Percentiles rank a stretch among this genome's conserved stretches.
These are phyloP conservation scores for Quercus engelmannii DNA, from an alignment of 306 rosid genomes.

Conservation along the genomic window DNA sequence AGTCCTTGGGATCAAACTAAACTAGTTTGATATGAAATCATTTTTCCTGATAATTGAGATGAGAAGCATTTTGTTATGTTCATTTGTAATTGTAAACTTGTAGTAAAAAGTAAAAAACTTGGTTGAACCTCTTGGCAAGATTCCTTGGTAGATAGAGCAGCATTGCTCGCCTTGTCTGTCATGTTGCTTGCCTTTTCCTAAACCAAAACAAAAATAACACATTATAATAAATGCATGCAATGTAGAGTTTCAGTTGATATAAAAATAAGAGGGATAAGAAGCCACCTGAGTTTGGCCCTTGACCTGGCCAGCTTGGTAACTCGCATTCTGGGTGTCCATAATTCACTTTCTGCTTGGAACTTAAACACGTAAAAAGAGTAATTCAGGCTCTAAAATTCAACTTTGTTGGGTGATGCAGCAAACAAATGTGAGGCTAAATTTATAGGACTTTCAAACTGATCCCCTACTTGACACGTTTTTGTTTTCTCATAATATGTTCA, in stretches of 20 bases:
- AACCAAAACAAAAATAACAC: not conserved
- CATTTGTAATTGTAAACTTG: not conserved
- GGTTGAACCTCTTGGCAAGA: constrained; percentile 37
- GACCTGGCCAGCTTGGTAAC: constrained; percentile 43
- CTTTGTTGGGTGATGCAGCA: not conserved
- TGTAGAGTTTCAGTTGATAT: no score
- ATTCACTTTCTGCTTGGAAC: not conserved
- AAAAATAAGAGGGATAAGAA: not conserved
- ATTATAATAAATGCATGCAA: not conserved
- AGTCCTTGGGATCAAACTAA: no score
- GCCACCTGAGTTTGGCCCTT: constrained; percentile 41
- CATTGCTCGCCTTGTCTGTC: constrained; percentile 34
- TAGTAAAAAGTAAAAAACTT: not conserved
- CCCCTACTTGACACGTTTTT: constrained; percentile 4
- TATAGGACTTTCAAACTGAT: not conserved
- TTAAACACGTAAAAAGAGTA: not conserved
- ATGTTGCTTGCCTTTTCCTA: constrained; percentile 44
- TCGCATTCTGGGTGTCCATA: constrained; percentile 34
- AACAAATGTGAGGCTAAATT: not conserved
- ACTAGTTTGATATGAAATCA: no score
- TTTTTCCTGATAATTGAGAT: not conserved
- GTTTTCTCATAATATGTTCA: not conserved
- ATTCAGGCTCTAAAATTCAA: not conserved
- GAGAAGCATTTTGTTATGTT: not conserved
- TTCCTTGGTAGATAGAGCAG: constrained; percentile 41